Evolutionary conservation across 768 basidiomycete genomes (phyloP), one percentile per base, ranked within the genome.

Genomic region (Hypholoma sublateritium): DNA sequence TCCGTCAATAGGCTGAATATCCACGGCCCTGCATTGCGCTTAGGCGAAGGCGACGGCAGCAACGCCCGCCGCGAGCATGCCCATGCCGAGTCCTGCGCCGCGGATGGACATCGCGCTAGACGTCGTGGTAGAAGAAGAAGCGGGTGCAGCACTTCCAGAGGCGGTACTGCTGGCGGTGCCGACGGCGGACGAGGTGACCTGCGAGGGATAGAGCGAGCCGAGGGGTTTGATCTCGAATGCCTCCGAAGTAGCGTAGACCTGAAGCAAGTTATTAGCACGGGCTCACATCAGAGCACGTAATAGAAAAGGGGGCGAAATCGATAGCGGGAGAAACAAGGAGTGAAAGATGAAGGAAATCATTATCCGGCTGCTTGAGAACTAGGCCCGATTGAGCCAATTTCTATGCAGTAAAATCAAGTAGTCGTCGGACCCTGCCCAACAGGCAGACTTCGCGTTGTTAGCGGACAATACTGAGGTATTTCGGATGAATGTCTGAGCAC

Each of bases 171-270:
- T 62, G 13, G 65, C 50, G 9, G 67, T 37, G 19, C 65, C 66
- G 5, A 70, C 57, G 16, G 64, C 57, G 41, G 68, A 57, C 21
- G 67, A 56, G 32, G 74, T 69, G 17, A 70, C 63, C 17, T 80
- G 56, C 3, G 69, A 46, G 9, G 86, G 84, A 63, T 84, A 89
- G 12, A 74, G 7, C 35, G 87, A 75, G 49, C 83, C 84, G 32
- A 72, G 58, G 5, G 85, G 65, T 67, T 85, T 82, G 69, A 91
- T 78, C 67, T 84, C 81, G 69, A 91, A 91, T 4, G 71, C 67
- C 54, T 77, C 46, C 24, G 86, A 82, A 36, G 68, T 64, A 12
- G 85, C 84, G 58, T 77, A 89, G 53, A 90, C 56, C 85, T 91
- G 60, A 35, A 17, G 14, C 24, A 22, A 45, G 43, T 41, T 45